A percentile compares a stretch with the other conserved stretches of the same genome.
Conservation (phyloP, 2,329 filamentous ascomycete species). For the Pyrenochaeta sp. region DNA sequence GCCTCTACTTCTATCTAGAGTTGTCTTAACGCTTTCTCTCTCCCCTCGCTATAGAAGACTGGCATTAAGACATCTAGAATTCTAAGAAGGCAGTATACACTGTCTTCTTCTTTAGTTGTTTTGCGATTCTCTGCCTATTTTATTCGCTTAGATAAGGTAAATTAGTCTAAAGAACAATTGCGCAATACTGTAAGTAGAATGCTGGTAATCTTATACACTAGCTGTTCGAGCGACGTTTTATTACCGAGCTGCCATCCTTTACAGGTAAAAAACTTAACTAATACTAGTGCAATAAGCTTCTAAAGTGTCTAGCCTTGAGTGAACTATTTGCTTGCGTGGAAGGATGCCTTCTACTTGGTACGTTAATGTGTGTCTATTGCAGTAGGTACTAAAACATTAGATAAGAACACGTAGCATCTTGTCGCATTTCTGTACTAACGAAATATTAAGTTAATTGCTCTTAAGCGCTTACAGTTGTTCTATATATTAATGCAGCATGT, state of each 20-base stretch:
- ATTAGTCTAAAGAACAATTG: constrained; percentile 20
- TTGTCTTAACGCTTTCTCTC: constrained; percentile 17
- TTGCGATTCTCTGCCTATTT: constrained; percentile 24
- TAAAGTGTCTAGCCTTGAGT: too few relatives aligned
- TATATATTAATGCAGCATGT: constrained; percentile 32
- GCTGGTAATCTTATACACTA: constrained; percentile 19
- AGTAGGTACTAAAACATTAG: constrained; percentile 18
- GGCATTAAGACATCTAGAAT: constrained; percentile 28
- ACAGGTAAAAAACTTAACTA: constrained; percentile 22
- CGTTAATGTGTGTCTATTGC: constrained; percentile 1
- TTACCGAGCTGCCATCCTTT: constrained; percentile 15
- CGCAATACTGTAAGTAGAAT: constrained; percentile 19
- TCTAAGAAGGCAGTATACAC: constrained; percentile 33
- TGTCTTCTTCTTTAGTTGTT: constrained; percentile 34
- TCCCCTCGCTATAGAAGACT: constrained; percentile 26
- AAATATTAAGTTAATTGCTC: constrained; percentile 24
- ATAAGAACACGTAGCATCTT: constrained; percentile 28
- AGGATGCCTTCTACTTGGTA: constrained; percentile 18
- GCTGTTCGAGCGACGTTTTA: constrained; percentile 19
- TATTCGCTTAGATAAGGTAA: constrained; percentile 25
- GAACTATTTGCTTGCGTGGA: constrained; percentile 20
- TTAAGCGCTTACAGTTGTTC: constrained; percentile 17
- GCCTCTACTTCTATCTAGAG: constrained; percentile 19
- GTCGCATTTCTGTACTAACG: constrained; percentile 22
- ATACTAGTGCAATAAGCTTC: constrained; percentile 17